Evolutionary conservation across 192 early-diverging fungal species (phyloP).

Genomic region (Podila epicladia): DNA sequence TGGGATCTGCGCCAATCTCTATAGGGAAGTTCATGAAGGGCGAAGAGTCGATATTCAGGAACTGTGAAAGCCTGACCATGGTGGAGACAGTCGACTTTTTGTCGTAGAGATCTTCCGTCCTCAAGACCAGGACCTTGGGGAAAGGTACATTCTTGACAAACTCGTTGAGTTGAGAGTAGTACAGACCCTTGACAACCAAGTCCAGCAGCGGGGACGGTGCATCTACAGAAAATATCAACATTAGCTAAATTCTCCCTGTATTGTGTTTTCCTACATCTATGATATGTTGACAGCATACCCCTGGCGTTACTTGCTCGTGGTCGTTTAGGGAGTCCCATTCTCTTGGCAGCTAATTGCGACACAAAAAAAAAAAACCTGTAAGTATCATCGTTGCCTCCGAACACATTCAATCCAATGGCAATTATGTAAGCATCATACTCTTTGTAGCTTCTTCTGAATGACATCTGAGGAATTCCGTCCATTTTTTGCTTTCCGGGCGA

Average conservation of each 20-base stretch:
- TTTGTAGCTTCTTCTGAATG: slow-evolving; percentile 43
- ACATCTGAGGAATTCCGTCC: slow-evolving; percentile 44
- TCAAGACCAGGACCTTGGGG: slow-evolving; percentile 44
- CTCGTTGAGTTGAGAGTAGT: slow-evolving; percentile 48
- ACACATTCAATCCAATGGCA: neutral
- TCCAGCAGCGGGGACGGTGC: slow-evolving; percentile 32
- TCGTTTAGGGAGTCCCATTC: slow-evolving; percentile 49
- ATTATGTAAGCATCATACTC: slow-evolving; percentile 19
- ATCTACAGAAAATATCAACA: slow-evolving; percentile 6
- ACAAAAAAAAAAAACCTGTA: neutral
- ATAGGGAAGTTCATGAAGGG: slow-evolving; percentile 49
- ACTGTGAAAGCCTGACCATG: slow-evolving; percentile 42
- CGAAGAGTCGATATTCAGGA: slow-evolving; percentile 41
- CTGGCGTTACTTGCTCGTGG: slow-evolving; percentile 39
- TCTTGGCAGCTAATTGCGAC: slow-evolving; percentile 29
- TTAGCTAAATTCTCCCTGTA: too few species aligned
- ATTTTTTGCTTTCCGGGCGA: slow-evolving; percentile 43
- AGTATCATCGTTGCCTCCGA: neutral
- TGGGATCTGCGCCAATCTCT: slow-evolving; percentile 46
- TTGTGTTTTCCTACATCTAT: too few species aligned
- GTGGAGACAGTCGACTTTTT: slow-evolving; percentile 46
- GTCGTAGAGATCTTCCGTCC: slow-evolving; percentile 48
- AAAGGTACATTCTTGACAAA: slow-evolving; percentile 50
- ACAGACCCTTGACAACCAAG: slow-evolving; percentile 46
- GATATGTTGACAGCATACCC: slow-evolving; percentile 7